These are phyloP conservation scores for Aspergillus biplanus DNA, from an alignment of 495 filamentous ascomycete species.

Conservation along the genomic window DNA sequence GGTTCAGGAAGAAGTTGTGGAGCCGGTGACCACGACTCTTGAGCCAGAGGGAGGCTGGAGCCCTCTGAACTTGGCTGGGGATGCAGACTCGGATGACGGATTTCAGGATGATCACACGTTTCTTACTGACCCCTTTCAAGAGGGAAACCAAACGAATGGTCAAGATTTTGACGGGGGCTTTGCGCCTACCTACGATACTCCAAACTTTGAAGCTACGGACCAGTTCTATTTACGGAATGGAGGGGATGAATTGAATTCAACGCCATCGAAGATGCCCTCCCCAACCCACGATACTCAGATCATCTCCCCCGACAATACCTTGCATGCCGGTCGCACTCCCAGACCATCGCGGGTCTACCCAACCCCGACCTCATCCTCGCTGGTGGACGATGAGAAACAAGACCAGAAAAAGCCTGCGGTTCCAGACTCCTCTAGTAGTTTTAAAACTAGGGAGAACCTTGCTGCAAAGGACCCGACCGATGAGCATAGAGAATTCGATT, in stretches of 20 bases:
- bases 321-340: slow-evolving; percentile 36
- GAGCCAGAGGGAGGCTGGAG: slow-evolving; percentile 28
- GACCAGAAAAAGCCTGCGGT: slow-evolving; percentile 16
- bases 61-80: slow-evolving; percentile 33
- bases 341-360: slow-evolving; percentile 41
- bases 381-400: slow-evolving; percentile 40
- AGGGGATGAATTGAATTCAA: slow-evolving; percentile 40
- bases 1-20: background rate
- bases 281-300: slow-evolving; percentile 33
- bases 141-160: slow-evolving; percentile 24
- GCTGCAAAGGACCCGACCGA: slow-evolving; percentile 41
- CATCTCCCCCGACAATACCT: slow-evolving; percentile 37
- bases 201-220: slow-evolving; percentile 36
- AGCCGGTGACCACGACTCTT: slow-evolving; percentile 14
- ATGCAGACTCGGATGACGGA: slow-evolving; percentile 27
- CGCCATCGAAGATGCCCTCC: slow-evolving; percentile 48
- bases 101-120: slow-evolving; percentile 24
- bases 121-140: slow-evolving; percentile 29
- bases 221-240: slow-evolving; percentile 34
- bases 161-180: slow-evolving; percentile 13
- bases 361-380: slow-evolving; percentile 47
- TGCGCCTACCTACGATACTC: slow-evolving; percentile 33
- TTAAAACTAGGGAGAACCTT: slow-evolving; percentile 15
- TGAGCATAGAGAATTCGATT: slow-evolving; percentile 54
- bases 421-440: background rate